phyloP scores from a whole-genome alignment of 2,329 filamentous ascomycete genomes.

The Magnaporthiopsis rhizophila region DNA sequence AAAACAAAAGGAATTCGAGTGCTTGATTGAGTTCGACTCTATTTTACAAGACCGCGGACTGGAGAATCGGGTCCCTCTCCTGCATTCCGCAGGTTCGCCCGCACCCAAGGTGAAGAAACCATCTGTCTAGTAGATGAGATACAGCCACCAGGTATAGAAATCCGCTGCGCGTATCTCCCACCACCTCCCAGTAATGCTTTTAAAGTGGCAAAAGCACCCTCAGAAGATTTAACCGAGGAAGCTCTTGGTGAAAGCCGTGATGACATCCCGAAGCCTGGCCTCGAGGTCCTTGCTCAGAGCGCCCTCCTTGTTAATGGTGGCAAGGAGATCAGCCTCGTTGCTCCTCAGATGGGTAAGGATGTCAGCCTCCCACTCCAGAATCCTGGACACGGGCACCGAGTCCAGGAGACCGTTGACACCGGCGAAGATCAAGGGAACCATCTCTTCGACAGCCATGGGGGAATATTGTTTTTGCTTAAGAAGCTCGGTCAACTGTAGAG shows the following conservation, averaged over 20 bases:
- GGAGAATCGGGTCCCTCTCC: slow-evolving; percentile 34
- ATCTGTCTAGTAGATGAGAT: slow-evolving; percentile 7
- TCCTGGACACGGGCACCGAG: slow-evolving; percentile 78
- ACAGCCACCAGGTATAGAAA: slow-evolving; percentile 21
- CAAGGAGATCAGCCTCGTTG: slow-evolving; percentile 77
- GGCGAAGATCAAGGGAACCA: slow-evolving; percentile 98
- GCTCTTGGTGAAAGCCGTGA: slow-evolving; percentile 83
- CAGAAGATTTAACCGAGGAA: slow-evolving; percentile 54
- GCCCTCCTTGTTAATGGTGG: slow-evolving; percentile 91
- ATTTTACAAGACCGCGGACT: slow-evolving; percentile 54
- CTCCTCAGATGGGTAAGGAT: slow-evolving; percentile 87
- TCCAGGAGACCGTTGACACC: slow-evolving; percentile 98
- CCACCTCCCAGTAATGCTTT: slow-evolving; percentile 16
- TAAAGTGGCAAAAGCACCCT: slow-evolving; percentile 17
- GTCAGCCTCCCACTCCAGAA: slow-evolving; percentile 89
- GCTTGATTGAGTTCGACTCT: slow-evolving; percentile 54
- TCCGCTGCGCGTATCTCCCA: slow-evolving; percentile 20
- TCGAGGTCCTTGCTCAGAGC: slow-evolving; percentile 92
- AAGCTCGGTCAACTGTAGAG: slow-evolving; percentile 72
- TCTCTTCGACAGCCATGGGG: slow-evolving; percentile 96
- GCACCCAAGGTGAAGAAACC: slow-evolving; percentile 29
- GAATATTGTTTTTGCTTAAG: slow-evolving; percentile 99
- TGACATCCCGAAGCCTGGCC: slow-evolving; percentile 69
- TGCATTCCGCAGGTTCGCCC: slow-evolving; percentile 38
- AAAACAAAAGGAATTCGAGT: slow-evolving; percentile 53